Conservation (phyloP, 1,139 yeast species). For the Geotrichum cucujoidarum region DNA sequence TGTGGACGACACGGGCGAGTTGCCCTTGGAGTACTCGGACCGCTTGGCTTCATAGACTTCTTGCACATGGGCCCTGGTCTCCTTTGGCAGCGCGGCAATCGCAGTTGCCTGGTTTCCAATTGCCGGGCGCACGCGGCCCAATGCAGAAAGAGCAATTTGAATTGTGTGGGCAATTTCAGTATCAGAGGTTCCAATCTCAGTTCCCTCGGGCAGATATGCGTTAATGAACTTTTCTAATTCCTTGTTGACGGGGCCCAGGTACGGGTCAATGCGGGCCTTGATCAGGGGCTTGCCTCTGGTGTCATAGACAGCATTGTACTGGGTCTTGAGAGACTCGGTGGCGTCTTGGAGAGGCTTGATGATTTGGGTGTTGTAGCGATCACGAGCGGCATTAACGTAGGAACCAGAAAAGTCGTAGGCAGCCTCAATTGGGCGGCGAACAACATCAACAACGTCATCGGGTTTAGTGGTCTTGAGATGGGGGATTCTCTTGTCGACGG, state of each 20-base stretch:
- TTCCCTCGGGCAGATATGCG: slow-evolving; percentile 46
- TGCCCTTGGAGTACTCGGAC: slow-evolving; percentile 25
- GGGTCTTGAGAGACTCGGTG: slow-evolving; percentile 32
- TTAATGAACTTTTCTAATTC: slow-evolving; percentile 46
- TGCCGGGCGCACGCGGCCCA: slow-evolving; percentile 35
- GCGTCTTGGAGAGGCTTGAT: slow-evolving; percentile 34
- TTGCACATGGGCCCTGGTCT: slow-evolving; percentile 29
- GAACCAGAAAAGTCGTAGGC: slow-evolving; percentile 30
- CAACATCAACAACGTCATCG: slow-evolving; percentile 34
- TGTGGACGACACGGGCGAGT: slow-evolving; percentile 22
- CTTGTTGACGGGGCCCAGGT: slow-evolving; percentile 58
- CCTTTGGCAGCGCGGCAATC: slow-evolving; percentile 26
- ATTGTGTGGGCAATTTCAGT: slow-evolving; percentile 34
- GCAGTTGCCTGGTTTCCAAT: slow-evolving; percentile 29
- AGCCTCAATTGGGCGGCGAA: slow-evolving; percentile 33
- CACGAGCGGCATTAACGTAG: slow-evolving; percentile 32
- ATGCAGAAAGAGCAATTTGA: slow-evolving; percentile 33
- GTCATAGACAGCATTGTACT: slow-evolving; percentile 42
- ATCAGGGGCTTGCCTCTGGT: slow-evolving; percentile 58
- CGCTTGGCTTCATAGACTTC: slow-evolving; percentile 31
- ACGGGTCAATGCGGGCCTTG: slow-evolving; percentile 57
- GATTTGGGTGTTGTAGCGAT: slow-evolving; percentile 29
- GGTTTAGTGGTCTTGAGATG: slow-evolving; percentile 36
- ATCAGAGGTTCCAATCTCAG: slow-evolving; percentile 35
- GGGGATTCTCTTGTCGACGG: slow-evolving; percentile 37